Evolutionary conservation across 1,139 yeast species (phyloP).

Genomic region (Geotrichum phurueaensis): DNA sequence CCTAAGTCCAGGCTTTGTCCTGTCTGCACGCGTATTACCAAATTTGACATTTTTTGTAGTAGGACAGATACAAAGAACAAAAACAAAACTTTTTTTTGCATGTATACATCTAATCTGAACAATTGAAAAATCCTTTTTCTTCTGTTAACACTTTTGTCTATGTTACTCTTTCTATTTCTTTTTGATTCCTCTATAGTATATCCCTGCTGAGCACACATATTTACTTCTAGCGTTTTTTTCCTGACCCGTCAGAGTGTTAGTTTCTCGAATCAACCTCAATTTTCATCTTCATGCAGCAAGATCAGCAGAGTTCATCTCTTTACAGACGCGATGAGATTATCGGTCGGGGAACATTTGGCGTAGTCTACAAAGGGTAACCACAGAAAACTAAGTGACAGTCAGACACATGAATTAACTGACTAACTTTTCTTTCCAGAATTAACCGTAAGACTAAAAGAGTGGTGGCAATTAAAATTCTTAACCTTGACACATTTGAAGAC

Average conservation of each 20-base stretch:
- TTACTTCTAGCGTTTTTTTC: not conserved
- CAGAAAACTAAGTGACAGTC: not conserved
- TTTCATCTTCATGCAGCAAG: not conserved
- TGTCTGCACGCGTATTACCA: too few species aligned
- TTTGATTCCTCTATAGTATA: not conserved
- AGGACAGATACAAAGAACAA: not conserved
- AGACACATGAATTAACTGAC: not conserved
- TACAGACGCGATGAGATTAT: constrained; percentile 83
- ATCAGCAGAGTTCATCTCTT: constrained; percentile 22
- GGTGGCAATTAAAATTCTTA: constrained; percentile 88
- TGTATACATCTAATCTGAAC: not conserved
- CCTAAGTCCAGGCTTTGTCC: too few species aligned
- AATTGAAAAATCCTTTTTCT: not conserved
- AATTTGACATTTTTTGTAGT: too few species aligned
- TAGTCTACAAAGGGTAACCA: constrained; percentile 72
- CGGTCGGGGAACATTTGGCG: constrained; percentile 95
- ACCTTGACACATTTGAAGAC: constrained; percentile 87
- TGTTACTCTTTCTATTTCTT: not conserved
- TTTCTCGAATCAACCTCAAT: not conserved
- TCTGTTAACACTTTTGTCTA: not conserved
- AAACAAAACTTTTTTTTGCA: not conserved
- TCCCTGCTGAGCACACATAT: not conserved
- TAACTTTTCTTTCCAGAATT: constrained; percentile 23
- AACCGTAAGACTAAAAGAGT: constrained; percentile 61
- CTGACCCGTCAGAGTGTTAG: not conserved